A percentile compares a stretch with the other conserved stretches of the same genome.
phyloP scores from a whole-genome alignment of 768 basidiomycete species.

The Trametes sanguinea region DNA sequence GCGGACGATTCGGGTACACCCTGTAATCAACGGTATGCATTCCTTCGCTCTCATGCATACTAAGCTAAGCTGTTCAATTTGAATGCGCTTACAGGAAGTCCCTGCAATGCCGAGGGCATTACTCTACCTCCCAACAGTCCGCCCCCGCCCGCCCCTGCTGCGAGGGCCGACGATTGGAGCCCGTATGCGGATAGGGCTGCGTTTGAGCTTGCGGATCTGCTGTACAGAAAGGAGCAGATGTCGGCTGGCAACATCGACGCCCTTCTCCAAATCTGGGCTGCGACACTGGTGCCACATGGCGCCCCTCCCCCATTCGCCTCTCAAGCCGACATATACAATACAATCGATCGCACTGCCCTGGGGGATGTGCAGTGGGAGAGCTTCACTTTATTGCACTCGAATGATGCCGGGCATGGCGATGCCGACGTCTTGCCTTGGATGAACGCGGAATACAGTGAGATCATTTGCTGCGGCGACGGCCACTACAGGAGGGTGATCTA shows the following conservation, averaged over 20 bases:
- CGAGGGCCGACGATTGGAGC: constrained; percentile 9
- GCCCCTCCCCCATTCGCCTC: constrained; percentile 28
- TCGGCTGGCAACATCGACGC: constrained; percentile 17
- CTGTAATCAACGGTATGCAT: no score
- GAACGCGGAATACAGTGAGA: constrained; percentile 21
- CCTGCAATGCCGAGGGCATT: constrained; percentile 3
- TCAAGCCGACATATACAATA: constrained; percentile 34
- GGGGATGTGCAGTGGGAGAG: constrained; percentile 41
- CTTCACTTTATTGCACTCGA: constrained; percentile 34
- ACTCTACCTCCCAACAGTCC: not conserved
- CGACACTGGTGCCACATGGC: constrained; percentile 10
- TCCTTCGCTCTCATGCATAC: no score
- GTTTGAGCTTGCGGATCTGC: constrained; percentile 26
- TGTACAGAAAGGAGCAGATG: constrained; percentile 17
- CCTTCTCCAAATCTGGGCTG: constrained; percentile 29
- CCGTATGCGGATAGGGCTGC: constrained; percentile 17
- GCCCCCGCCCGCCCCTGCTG: constrained; percentile 2
- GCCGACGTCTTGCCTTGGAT: constrained; percentile 30
- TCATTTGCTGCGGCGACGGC: no score
- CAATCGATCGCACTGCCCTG: constrained; percentile 37
- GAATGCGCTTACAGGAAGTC: not conserved
- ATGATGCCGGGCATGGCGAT: constrained; percentile 2
- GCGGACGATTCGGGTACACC: no score
- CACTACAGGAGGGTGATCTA: no score
- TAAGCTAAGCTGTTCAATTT: no score